A percentile compares a stretch with the other conserved stretches of the same genome.
Evolutionary conservation across 2,329 filamentous ascomycete genomes (phyloP).

Genomic region (Trichoderma guizhouense): DNA sequence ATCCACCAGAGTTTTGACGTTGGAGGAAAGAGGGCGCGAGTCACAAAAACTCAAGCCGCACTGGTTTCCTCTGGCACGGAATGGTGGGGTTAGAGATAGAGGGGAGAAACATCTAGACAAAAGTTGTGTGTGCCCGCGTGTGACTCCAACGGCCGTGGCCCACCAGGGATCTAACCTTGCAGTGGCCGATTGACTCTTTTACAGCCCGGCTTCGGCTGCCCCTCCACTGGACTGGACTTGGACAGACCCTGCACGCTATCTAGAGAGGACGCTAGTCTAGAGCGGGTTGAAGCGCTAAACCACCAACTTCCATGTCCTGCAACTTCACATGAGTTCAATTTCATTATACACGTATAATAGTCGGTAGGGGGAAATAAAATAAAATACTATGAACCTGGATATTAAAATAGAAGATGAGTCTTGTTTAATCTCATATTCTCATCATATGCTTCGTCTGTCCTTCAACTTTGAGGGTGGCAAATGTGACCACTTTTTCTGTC

Average conservation of each 20-base stretch:
- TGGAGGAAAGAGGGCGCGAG: conserved; percentile 25
- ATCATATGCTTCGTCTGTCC: not conserved
- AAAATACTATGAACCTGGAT: not conserved
- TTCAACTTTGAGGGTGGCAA: not conserved
- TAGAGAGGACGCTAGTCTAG: not conserved
- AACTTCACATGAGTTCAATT: not conserved
- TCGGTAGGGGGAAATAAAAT: not conserved
- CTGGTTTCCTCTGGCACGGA: conserved; percentile 19
- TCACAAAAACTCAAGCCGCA: conserved; percentile 27
- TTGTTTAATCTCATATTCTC: not conserved
- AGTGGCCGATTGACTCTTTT: conserved; percentile 14
- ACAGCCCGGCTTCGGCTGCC: conserved; percentile 12
- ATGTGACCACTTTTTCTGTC: too few relatives aligned
- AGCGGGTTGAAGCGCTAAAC: not conserved
- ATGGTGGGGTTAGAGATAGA: conserved; percentile 22
- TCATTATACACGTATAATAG: not conserved
- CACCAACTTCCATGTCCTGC: not conserved
- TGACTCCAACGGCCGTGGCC: conserved; percentile 7
- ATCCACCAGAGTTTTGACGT: conserved; percentile 24
- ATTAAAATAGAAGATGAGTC: not conserved
- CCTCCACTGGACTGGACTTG: not conserved
- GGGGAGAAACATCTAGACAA: conserved; percentile 15
- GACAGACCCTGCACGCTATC: not conserved
- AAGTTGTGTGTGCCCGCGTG: conserved; percentile 10
- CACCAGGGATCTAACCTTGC: not conserved